phyloP scores from a whole-genome alignment of 768 basidiomycete species.

The Thelephora ganbajun region DNA sequence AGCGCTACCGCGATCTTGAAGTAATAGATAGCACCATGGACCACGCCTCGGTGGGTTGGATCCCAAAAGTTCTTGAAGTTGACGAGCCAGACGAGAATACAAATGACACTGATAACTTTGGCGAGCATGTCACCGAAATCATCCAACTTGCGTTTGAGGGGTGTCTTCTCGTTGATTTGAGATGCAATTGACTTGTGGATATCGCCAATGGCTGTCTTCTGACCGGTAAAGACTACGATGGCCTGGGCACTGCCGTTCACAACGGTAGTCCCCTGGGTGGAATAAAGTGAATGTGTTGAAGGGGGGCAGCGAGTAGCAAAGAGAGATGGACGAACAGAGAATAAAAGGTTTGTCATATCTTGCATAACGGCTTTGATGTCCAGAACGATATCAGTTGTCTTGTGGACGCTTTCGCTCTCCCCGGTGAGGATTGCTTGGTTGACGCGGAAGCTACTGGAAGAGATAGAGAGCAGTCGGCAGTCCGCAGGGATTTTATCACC shows the following conservation, averaged over 20 bases:
- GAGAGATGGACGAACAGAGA: constrained; percentile 49
- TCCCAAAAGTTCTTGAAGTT: constrained; percentile 96
- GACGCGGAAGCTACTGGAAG: constrained; percentile 85
- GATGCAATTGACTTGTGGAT: constrained; percentile 94
- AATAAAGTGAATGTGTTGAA: neutral
- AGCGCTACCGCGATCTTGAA: constrained; percentile 99
- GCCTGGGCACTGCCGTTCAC: constrained; percentile 87
- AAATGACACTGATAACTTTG: constrained; percentile 95
- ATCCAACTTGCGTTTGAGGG: constrained; percentile 91
- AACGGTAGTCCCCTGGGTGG: constrained; percentile 75
- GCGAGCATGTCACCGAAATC: constrained; percentile 97
- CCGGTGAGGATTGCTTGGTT: constrained; percentile 97
- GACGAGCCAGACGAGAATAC: constrained; percentile 94
- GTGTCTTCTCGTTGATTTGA: constrained; percentile 92
- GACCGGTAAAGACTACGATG: constrained; percentile 77
- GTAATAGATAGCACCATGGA: constrained; percentile 96
- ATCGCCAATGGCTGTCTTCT: constrained; percentile 85
- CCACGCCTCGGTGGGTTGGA: constrained; percentile 76
- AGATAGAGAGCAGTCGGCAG: constrained; percentile 77
- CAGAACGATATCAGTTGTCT: constrained; percentile 49
- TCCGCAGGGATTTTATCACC: constrained; percentile 96
- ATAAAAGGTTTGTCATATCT: constrained; percentile 95
- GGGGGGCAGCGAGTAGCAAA: neutral
- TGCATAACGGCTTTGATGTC: constrained; percentile 86
- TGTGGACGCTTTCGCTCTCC: constrained; percentile 82